Conservation (phyloP, 768 basidiomycete genomes). For the Coprinopsis strossmayeri region DNA sequence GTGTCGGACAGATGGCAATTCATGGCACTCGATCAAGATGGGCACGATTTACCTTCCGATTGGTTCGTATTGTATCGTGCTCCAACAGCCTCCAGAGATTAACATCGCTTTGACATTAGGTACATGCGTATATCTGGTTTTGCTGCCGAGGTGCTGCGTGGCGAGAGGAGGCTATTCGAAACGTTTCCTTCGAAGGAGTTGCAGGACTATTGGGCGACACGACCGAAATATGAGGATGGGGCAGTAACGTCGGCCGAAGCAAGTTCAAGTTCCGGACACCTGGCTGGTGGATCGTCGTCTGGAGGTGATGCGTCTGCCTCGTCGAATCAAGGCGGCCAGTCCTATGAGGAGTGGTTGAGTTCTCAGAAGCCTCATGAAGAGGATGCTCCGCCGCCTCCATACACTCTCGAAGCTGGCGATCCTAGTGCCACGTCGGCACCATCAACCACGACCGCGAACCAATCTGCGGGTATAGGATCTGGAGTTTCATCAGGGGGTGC, state of each 20-base stretch:
- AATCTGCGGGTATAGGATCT: constrained; percentile 8
- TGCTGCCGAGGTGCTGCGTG: constrained; percentile 59
- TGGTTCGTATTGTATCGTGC: constrained; percentile 44
- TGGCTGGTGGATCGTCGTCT: constrained; percentile 10
- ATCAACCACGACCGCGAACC: constrained; percentile 7
- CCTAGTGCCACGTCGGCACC: constrained; percentile 10
- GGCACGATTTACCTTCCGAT: constrained; percentile 69
- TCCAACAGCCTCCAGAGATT: constrained; percentile 3
- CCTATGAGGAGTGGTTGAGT: constrained; percentile 45
- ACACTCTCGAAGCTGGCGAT: constrained; percentile 47
- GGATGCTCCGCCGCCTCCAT: constrained; percentile 64
- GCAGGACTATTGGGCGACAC: constrained; percentile 65
- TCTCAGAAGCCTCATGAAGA: constrained; percentile 37
- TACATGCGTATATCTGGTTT: constrained; percentile 77
- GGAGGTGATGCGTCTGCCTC: constrained; percentile 10
- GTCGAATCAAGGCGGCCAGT: constrained; percentile 19
- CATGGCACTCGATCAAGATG: constrained; percentile 73
- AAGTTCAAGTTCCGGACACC: constrained; percentile 22
- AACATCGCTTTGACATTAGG: constrained; percentile 27
- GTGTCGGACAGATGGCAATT: constrained; percentile 52
- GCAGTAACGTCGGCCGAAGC: constrained; percentile 20
- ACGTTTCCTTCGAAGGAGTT: constrained; percentile 66
- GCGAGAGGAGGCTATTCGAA: constrained; percentile 56
- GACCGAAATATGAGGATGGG: constrained; percentile 52
- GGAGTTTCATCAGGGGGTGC: neutral